phyloP scores from a whole-genome alignment of 352 stramenopile genomes.

The Phytophthora colocasiae region DNA sequence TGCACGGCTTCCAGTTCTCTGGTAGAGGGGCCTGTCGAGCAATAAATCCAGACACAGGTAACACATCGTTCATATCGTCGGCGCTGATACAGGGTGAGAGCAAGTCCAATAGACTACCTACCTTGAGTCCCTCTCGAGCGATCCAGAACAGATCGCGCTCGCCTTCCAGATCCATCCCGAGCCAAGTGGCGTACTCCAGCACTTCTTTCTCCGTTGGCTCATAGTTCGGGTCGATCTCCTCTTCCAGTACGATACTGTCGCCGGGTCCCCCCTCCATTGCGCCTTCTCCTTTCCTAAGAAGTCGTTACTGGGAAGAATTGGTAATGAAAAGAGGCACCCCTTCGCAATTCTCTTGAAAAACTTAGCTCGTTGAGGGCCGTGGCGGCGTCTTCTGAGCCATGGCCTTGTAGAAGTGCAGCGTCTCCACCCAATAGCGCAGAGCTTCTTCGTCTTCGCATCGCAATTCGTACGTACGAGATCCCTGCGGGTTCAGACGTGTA shows the following conservation, averaged over 20 bases:
- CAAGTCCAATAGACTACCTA: constrained; percentile 10
- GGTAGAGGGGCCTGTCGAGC: constrained; percentile 79
- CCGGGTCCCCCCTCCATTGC: constrained; percentile 56
- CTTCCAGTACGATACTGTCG: constrained; percentile 92
- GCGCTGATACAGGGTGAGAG: background rate
- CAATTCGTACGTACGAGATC: constrained; percentile 72
- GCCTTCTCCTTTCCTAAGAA: background rate
- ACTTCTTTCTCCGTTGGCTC: constrained; percentile 92
- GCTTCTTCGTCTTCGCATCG: constrained; percentile 62
- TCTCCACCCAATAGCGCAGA: constrained; percentile 75
- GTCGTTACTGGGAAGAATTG: constrained; percentile 8
- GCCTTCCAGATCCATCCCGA: constrained; percentile 94
- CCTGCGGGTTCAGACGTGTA: constrained; percentile 65
- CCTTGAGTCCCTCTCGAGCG: constrained; percentile 92
- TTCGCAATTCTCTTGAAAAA: constrained; percentile 15
- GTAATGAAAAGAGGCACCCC: constrained; percentile 10
- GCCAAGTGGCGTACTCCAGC: constrained; percentile 94
- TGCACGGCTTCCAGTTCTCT: constrained; percentile 96
- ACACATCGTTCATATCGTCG: background rate
- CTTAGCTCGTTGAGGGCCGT: constrained; percentile 47
- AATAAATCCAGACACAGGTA: background rate
- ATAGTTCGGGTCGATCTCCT: constrained; percentile 97
- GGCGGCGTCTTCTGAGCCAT: constrained; percentile 50
- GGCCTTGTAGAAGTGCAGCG: constrained; percentile 69
- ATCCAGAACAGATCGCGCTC: constrained; percentile 96